These are phyloP conservation scores for Imleria badia DNA, from an alignment of 768 basidiomycete genomes.

Conservation along the genomic window DNA sequence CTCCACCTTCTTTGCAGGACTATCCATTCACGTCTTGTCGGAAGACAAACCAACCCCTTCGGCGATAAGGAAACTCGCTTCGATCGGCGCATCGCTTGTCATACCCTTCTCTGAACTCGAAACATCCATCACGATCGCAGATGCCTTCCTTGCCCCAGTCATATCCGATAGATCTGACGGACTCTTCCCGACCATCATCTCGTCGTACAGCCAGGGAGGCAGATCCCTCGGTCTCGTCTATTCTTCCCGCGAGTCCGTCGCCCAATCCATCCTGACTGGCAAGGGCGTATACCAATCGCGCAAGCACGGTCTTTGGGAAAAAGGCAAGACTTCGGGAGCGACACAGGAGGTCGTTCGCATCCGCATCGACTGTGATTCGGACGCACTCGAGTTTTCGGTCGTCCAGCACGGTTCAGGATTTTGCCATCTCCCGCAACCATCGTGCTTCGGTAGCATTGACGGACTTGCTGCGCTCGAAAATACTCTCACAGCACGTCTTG, in stretches of 20 bases:
- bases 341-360: slow-evolving; percentile 86
- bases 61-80: slow-evolving; percentile 58
- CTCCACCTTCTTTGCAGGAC: slow-evolving; percentile 67
- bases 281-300: slow-evolving; percentile 96
- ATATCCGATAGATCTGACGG: slow-evolving; percentile 88
- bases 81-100: slow-evolving; percentile 63
- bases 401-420: slow-evolving; percentile 89
- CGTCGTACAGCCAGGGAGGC: slow-evolving; percentile 62
- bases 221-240: slow-evolving; percentile 91
- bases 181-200: slow-evolving; percentile 90
- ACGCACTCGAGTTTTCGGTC: slow-evolving; percentile 89
- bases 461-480: slow-evolving; percentile 81
- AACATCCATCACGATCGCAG: slow-evolving; percentile 68
- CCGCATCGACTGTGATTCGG: slow-evolving; percentile 87
- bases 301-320: slow-evolving; percentile 94
- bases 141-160: slow-evolving; percentile 83
- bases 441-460: slow-evolving; percentile 84
- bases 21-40: slow-evolving; percentile 61
- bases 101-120: slow-evolving; percentile 68
- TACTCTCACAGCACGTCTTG: slow-evolving; percentile 70
- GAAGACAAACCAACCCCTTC: slow-evolving; percentile 54
- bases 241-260: slow-evolving; percentile 84
- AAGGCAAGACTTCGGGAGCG: slow-evolving; percentile 95
- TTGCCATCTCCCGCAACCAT: slow-evolving; percentile 84
- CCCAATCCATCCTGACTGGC: slow-evolving; percentile 83